Evolutionary conservation across 768 basidiomycete species (phyloP).

Genomic region (Kockovaella imperatae): DNA sequence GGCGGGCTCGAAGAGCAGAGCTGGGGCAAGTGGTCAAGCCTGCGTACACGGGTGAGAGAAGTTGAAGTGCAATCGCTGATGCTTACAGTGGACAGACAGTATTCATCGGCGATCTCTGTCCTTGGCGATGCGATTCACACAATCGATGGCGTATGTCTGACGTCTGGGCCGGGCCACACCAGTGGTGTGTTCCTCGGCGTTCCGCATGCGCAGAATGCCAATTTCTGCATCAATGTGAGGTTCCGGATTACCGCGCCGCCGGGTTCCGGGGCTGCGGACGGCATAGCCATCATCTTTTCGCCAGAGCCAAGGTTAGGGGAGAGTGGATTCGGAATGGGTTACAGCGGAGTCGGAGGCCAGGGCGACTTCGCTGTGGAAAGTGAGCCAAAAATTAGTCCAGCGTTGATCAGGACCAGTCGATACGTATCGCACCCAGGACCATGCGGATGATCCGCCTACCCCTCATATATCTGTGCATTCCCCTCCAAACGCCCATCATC

Average conservation of each 20-base stretch:
- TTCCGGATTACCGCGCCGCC: slow-evolving; percentile 25
- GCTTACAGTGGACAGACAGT: neutral
- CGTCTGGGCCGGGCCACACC: slow-evolving; percentile 19
- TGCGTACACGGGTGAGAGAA: slow-evolving; percentile 8
- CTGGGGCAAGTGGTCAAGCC: slow-evolving; percentile 18
- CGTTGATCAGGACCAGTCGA: slow-evolving; percentile 26
- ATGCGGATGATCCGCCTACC: slow-evolving; percentile 38
- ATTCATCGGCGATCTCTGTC: neutral
- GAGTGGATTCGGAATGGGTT: slow-evolving; percentile 37
- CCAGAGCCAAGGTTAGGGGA: slow-evolving; percentile 12
- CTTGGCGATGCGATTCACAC: slow-evolving; percentile 15
- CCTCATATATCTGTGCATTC: slow-evolving; percentile 44
- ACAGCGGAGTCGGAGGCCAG: slow-evolving; percentile 30
- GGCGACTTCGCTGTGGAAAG: slow-evolving; percentile 42
- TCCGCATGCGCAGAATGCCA: slow-evolving; percentile 1
- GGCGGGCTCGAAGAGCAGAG: slow-evolving; percentile 42
- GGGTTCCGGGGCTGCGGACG: slow-evolving; percentile 34
- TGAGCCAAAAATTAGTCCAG: slow-evolving; percentile 8
- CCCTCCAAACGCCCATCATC: slow-evolving; percentile 41
- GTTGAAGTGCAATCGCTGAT: neutral
- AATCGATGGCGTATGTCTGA: slow-evolving; percentile 11
- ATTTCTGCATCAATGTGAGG: slow-evolving; percentile 11
- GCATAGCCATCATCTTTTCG: slow-evolving; percentile 35
- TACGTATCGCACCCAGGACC: slow-evolving; percentile 40
- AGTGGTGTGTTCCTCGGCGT: slow-evolving; percentile 21